A percentile compares a stretch with the other conserved stretches of the same genome.
These are phyloP conservation scores for Wakefieldia striispora DNA, from an alignment of 768 basidiomycete species.

Conservation along the genomic window DNA sequence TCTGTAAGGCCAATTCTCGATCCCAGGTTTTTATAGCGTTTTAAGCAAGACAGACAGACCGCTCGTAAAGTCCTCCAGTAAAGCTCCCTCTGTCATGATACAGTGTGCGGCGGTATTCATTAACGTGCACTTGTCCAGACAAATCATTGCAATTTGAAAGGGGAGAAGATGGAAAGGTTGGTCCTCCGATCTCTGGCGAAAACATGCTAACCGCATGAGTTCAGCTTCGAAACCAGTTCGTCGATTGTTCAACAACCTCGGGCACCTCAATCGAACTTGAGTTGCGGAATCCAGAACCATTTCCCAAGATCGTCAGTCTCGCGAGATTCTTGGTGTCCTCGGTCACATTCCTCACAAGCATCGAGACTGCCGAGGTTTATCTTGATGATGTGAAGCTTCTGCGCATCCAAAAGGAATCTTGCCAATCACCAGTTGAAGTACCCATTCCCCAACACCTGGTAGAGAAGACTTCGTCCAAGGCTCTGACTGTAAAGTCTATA, in stretches of 20 bases:
- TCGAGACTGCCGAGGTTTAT: constrained; percentile 4
- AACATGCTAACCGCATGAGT: neutral
- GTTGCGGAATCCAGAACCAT: constrained; percentile 1
- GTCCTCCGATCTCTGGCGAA: neutral
- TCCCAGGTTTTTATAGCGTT: constrained; percentile 17
- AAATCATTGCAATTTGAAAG: constrained; percentile 12
- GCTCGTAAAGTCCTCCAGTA: constrained; percentile 12
- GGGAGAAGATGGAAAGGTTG: constrained; percentile 8
- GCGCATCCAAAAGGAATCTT: neutral
- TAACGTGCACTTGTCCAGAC: neutral
- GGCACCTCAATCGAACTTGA: constrained; percentile 12
- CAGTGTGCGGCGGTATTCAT: neutral
- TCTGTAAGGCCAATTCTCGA: neutral
- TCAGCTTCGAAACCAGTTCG: constrained; percentile 2
- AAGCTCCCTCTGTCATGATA: neutral
- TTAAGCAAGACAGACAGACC: constrained; percentile 17
- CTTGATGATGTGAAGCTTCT: neutral
- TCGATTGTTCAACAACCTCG: neutral
- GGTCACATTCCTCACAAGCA: constrained; percentile 3
- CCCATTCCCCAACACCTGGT: constrained; percentile 1
- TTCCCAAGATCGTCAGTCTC: constrained; percentile 4
- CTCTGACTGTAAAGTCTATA: constrained; percentile 5
- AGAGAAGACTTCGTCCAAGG: neutral
- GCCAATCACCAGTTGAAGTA: neutral
- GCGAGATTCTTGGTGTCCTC: constrained; percentile 14